These are phyloP conservation scores for Gnomoniopsis smithogilvyi DNA, from an alignment of 2,329 filamentous ascomycete genomes.

Conservation along the genomic window DNA sequence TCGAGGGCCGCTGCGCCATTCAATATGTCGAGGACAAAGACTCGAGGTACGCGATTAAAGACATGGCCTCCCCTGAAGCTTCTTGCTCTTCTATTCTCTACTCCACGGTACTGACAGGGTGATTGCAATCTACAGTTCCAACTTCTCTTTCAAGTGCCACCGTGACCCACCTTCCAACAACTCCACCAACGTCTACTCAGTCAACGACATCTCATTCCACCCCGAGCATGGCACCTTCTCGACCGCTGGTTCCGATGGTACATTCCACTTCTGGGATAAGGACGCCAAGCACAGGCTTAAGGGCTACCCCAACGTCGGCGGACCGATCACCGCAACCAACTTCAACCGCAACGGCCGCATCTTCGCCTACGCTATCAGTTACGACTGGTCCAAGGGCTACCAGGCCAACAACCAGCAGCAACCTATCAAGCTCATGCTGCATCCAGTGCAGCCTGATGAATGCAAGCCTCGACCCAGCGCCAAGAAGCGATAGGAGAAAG, in stretches of 20 bases:
- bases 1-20: conserved; percentile 95
- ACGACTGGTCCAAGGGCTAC: conserved; percentile 98
- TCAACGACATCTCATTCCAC: conserved; percentile 98
- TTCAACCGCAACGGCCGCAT: conserved; percentile 85
- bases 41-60: conserved; percentile 47
- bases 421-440: conserved; percentile 81
- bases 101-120: conserved; percentile 2
- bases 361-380: conserved; percentile 87
- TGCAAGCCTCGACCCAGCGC: conserved; percentile 59
- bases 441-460: conserved; percentile 64
- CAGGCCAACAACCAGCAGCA: conserved; percentile 72
- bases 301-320: conserved; percentile 81
- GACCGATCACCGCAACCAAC: conserved; percentile 85
- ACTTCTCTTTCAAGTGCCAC: conserved; percentile 99
- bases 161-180: conserved; percentile 75
- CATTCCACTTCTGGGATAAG: conserved; percentile 97
- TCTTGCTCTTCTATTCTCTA: background rate
- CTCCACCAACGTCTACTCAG: conserved; percentile 84
- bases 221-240: conserved; percentile 97
- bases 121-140: conserved; percentile 52
- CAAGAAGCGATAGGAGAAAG: conserved; percentile 52
- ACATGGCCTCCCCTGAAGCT: background rate
- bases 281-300: conserved; percentile 85
- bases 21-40: conserved; percentile 99
- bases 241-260: conserved; percentile 91